Evolutionary conservation across 805 yeast species (phyloP), one percentile per base, ranked within the genome.

Genomic region (Candida saitoana): DNA sequence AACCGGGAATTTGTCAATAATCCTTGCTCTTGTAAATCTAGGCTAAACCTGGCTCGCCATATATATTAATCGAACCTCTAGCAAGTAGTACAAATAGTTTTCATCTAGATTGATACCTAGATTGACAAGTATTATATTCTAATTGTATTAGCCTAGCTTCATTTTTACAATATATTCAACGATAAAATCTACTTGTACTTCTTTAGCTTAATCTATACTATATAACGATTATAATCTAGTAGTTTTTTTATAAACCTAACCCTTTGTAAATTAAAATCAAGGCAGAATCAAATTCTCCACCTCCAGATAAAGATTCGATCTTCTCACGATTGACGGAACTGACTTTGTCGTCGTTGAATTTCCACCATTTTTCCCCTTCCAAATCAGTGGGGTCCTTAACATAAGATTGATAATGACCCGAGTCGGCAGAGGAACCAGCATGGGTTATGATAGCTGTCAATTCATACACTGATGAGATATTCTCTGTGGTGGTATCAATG

Each of bases 241-340:
- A 7, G 25, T 22, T 27, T 4, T 36, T 38, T 51, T 40, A 57
- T 50, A 84, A 67, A 15, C 91, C 95, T 49, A 84, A 77, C 5
- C 88, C 95, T 59, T 83, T 84, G 70, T 93, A 93, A 42, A 93
- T 67, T 51, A 91, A 73, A 42, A 93, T 82, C 62, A 93, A 76
- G 2, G 99, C 99, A 55, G 93, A 82, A 63, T 93, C 99, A 52
- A 96, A 80, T 68, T 95, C 99, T 44, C 98, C 97, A 43, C 99
- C 99, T 34, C 99, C 99, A 4, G 97, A 86, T 50, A 93, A 73
- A 43, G 76, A 63, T 61, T 89, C 96, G 46, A 93, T 80, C 57
- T 79, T 87, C 39, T 89, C 93, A 56, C 80, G 84, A 47, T 74
- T 79, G n/a, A 90, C 89, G 33, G 73, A 67, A 5, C 79, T 69